Percentiles rank a stretch among this genome's conserved stretches.
These are phyloP conservation scores for Agapanthus africanus DNA, from an alignment of 106 monocot species.

Conservation along the genomic window DNA sequence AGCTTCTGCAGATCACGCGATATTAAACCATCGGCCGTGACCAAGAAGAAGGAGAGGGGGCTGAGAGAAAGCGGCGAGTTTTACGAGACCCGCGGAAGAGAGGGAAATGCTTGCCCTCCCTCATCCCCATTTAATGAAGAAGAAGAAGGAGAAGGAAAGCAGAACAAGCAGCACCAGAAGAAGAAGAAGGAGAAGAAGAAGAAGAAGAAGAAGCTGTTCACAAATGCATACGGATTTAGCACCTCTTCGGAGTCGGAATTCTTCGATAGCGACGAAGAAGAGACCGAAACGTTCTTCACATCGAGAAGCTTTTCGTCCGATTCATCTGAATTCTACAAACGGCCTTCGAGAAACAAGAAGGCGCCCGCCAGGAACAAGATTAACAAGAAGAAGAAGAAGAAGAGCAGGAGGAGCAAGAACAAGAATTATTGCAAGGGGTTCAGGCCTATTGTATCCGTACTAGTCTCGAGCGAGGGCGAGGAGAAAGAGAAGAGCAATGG, in stretches of 20 bases:
- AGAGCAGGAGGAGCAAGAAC: too few species aligned
- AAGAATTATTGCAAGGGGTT: neutral
- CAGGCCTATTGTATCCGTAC: too few species aligned
- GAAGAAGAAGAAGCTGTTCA: neutral
- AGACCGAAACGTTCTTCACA: constrained; percentile 30
- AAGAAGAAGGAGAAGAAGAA: neutral
- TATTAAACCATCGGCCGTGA: neutral
- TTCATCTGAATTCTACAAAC: constrained; percentile 66
- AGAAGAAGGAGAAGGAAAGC: too few species aligned
- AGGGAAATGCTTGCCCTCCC: constrained; percentile 11
- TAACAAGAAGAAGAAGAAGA: neutral
- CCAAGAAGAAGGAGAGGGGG: neutral
- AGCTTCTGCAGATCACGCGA: neutral
- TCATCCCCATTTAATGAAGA: neutral
- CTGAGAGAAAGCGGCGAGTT: neutral
- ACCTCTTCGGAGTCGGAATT: constrained; percentile 26
- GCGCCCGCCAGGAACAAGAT: too few species aligned
- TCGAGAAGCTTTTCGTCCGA: constrained; percentile 80
- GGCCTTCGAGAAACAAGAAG: constrained; percentile 2
- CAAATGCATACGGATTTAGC: constrained; percentile 37
- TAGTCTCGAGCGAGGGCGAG: constrained; percentile 4
- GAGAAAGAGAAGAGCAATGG: neutral
- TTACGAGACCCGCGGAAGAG: neutral
- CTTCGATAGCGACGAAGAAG: constrained; percentile 28
- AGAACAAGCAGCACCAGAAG: too few species aligned